Evolutionary conservation across 768 basidiomycete species (phyloP).

Genomic region (Amanita pseudoporphyria): DNA sequence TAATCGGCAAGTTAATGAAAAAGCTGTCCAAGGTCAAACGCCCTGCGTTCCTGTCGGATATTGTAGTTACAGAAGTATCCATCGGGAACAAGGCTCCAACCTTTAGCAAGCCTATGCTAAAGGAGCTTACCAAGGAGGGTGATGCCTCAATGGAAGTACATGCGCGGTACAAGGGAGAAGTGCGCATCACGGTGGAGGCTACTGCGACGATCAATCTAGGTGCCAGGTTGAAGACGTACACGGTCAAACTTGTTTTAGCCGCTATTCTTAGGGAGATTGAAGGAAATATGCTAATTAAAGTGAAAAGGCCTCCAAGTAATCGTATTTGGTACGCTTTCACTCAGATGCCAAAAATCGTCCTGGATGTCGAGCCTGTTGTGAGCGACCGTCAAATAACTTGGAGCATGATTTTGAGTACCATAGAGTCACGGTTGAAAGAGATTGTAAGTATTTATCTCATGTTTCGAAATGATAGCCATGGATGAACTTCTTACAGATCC

Average conservation of each 20-base stretch:
- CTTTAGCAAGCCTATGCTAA: conserved; percentile 95
- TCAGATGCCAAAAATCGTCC: conserved; percentile 74
- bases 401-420: conserved; percentile 83
- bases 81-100: conserved; percentile 80
- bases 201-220: conserved; percentile 82
- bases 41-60: conserved; percentile 75
- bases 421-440: conserved; percentile 83
- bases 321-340: conserved; percentile 97
- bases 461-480: background rate
- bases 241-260: conserved; percentile 83
- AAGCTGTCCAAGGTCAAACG: conserved; percentile 89
- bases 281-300: conserved; percentile 80
- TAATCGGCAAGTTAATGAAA: conserved; percentile 86
- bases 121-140: conserved; percentile 91
- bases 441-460: conserved; percentile 43
- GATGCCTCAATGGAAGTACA: conserved; percentile 86
- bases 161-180: conserved; percentile 75
- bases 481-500: conserved; percentile 45
- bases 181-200: conserved; percentile 85
- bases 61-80: conserved; percentile 82
- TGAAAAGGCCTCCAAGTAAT: conserved; percentile 93
- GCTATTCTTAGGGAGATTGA: conserved; percentile 83
- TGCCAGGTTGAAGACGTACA: conserved; percentile 78
- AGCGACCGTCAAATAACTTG: conserved; percentile 92
- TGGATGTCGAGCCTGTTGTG: conserved; percentile 90